phyloP scores from a whole-genome alignment of 2,329 filamentous ascomycete genomes.

The Cordyceps tenuipes region DNA sequence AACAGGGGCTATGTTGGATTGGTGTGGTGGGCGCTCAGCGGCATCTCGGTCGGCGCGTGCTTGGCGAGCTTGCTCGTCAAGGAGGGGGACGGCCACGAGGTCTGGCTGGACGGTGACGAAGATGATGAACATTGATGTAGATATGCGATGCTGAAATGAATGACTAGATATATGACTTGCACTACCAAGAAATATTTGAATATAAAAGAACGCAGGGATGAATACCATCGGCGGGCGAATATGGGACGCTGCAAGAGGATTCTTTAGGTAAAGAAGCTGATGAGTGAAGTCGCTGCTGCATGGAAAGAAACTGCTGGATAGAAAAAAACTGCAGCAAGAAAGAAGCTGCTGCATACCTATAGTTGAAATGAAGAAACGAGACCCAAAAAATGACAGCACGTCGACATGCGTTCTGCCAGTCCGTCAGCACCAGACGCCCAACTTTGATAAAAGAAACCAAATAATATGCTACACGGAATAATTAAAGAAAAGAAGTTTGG shows the following conservation, averaged over 20 bases:
- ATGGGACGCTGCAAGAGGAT: not conserved
- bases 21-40: conserved; percentile 48
- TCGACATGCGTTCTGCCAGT: not conserved
- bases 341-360: not conserved
- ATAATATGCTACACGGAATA: not conserved
- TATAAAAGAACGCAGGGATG: not conserved
- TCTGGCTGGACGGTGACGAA: conserved; percentile 54
- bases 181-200: not conserved
- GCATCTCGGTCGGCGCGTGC: conserved; percentile 39
- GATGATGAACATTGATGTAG: conserved; percentile 23
- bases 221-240: not conserved
- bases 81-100: conserved; percentile 58
- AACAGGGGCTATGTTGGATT: conserved; percentile 48
- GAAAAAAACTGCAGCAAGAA: not conserved
- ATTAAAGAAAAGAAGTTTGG: not conserved
- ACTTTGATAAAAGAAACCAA: not conserved
- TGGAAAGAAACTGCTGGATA: not conserved
- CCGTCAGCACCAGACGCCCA: not conserved
- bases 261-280: not conserved
- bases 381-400: not conserved
- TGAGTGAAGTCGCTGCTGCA: not conserved
- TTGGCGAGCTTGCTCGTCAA: conserved; percentile 46
- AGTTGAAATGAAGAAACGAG: not conserved
- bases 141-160: not conserved
- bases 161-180: not conserved